A percentile compares a stretch with the other conserved stretches of the same genome.
Conservation (phyloP, 345 rosid species). For the Eucalyptus leucophloia region DNA sequence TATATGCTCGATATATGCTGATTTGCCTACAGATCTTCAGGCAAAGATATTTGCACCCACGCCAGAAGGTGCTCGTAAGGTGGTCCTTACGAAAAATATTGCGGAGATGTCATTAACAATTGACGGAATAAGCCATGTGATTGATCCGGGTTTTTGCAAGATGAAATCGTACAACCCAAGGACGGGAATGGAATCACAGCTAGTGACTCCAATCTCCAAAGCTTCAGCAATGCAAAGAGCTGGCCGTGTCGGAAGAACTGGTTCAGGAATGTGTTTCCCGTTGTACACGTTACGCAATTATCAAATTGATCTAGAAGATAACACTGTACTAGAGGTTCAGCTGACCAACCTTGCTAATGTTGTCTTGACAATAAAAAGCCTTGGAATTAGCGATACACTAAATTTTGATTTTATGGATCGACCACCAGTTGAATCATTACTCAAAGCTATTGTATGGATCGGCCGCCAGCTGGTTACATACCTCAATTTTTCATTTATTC, state of each 20-base stretch:
- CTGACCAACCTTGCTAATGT: conserved; percentile 93
- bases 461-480: too few species aligned
- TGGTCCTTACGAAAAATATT: conserved; percentile 86
- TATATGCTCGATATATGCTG: too few species aligned
- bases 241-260: conserved; percentile 86
- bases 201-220: conserved; percentile 80
- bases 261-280: conserved; percentile 84
- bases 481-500: too few species aligned
- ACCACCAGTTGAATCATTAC: conserved; percentile 93
- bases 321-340: conserved; percentile 85
- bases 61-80: conserved; percentile 91
- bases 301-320: conserved; percentile 80
- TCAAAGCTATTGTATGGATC: conserved; percentile 28
- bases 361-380: conserved; percentile 87
- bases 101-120: conserved; percentile 95
- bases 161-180: conserved; percentile 95
- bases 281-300: conserved; percentile 76
- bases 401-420: conserved; percentile 97
- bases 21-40: too few species aligned
- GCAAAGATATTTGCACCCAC: neutral
- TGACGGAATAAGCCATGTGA: conserved; percentile 80
- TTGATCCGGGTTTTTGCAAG: conserved; percentile 97
- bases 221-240: conserved; percentile 94
- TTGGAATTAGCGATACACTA: conserved; percentile 82
- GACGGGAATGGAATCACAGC: conserved; percentile 94